Conservation (phyloP, 2,329 filamentous ascomycete genomes). For the Verticillium nubilum region DNA sequence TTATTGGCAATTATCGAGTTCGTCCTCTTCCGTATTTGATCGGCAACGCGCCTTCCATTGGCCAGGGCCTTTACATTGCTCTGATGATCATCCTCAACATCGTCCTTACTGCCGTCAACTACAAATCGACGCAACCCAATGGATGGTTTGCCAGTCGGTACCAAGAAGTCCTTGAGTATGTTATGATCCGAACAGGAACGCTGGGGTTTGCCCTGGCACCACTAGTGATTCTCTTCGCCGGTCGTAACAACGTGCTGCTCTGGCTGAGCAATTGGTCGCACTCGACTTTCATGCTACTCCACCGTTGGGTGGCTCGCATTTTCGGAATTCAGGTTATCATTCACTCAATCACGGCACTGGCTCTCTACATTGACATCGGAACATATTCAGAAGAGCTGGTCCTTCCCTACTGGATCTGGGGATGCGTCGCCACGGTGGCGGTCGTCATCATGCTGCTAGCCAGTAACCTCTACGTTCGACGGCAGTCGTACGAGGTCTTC, state of each 20-base stretch:
- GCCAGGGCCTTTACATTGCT: conserved; percentile 28
- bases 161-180: conserved; percentile 19
- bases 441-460: conserved; percentile 20
- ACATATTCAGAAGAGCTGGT: conserved; percentile 19
- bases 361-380: conserved; percentile 20
- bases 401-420: conserved; percentile 33
- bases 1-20: conserved; percentile 23
- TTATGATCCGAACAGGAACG: conserved; percentile 27
- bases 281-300: conserved; percentile 35
- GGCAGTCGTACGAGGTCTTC: conserved; percentile 32
- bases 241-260: conserved; percentile 35
- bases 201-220: conserved; percentile 26
- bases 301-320: conserved; percentile 38
- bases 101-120: conserved; percentile 18
- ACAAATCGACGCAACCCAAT: conserved; percentile 14
- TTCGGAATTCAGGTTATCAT: conserved; percentile 31
- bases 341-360: conserved; percentile 30
- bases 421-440: conserved; percentile 28
- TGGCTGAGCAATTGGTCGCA: conserved; percentile 37
- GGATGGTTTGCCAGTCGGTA: conserved; percentile 14
- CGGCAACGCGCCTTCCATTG: conserved; percentile 29
- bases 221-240: conserved; percentile 29
- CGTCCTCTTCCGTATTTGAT: conserved; percentile 25
- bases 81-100: conserved; percentile 23
- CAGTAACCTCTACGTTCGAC: conserved; percentile 24